Evolutionary conservation across 2,329 filamentous ascomycete genomes (phyloP).

Genomic region (Botrytis pseudocinerea): DNA sequence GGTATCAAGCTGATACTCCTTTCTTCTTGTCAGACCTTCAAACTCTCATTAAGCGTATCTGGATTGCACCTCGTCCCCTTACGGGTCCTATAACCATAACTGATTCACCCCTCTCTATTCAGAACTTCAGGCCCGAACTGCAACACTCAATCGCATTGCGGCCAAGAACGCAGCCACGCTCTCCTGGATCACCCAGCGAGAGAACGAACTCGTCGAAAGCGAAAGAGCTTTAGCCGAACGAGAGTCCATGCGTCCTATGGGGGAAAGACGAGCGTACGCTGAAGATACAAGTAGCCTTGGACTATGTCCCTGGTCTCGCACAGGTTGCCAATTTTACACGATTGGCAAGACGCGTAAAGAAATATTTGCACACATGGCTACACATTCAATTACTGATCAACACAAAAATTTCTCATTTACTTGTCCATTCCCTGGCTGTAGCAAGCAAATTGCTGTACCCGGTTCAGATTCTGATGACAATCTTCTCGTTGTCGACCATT

Average conservation of each 20-base stretch:
- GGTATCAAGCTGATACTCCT: slow-evolving; percentile 20
- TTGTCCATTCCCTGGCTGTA: slow-evolving; percentile 6
- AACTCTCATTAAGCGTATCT: slow-evolving; percentile 6
- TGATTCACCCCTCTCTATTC: background rate
- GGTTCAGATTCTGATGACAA: background rate
- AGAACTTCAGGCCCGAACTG: slow-evolving; percentile 11
- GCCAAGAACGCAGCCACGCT: slow-evolving; percentile 16
- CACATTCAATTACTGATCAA: background rate
- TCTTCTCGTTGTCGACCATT: background rate
- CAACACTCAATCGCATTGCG: slow-evolving; percentile 8
- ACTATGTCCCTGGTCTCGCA: background rate
- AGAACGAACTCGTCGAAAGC: background rate
- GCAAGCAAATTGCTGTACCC: background rate
- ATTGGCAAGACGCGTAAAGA: background rate
- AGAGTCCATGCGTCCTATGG: background rate
- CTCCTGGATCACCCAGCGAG: background rate
- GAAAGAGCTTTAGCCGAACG: slow-evolving; percentile 4
- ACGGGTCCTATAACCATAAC: background rate
- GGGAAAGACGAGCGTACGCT: background rate
- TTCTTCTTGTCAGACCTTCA: background rate
- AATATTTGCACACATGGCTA: background rate
- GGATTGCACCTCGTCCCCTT: slow-evolving; percentile 16
- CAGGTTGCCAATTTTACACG: background rate
- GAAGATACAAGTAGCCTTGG: slow-evolving; percentile 3
- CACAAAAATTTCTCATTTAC: background rate